Evolutionary conservation across 352 stramenopile genomes (phyloP).

Genomic region (Phytophthora rubi): DNA sequence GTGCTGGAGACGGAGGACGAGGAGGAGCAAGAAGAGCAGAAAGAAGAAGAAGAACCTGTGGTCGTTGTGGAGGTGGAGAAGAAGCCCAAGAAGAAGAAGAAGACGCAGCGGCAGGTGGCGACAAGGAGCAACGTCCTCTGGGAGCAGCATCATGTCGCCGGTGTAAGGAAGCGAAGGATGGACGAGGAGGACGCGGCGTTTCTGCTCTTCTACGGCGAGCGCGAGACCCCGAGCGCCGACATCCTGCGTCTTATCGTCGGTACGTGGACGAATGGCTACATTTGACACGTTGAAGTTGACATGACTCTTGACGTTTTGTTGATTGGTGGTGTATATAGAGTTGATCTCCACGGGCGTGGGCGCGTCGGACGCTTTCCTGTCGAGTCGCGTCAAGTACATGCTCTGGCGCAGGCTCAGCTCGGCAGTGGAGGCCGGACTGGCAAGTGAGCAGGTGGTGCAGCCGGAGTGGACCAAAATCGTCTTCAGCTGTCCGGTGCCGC

Average conservation of each 20-base stretch:
- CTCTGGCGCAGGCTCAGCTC: constrained; percentile 62
- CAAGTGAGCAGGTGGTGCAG: constrained; percentile 47
- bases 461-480: constrained; percentile 88
- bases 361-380: constrained; percentile 28
- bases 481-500: constrained; percentile 51
- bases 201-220: constrained; percentile 69
- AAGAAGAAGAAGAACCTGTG: constrained; percentile 33
- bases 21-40: constrained; percentile 35
- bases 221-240: constrained; percentile 49
- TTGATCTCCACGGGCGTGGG: constrained; percentile 57
- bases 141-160: constrained; percentile 15
- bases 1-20: constrained; percentile 21
- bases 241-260: constrained; percentile 68
- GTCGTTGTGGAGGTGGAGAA: not conserved
- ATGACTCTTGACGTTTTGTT: constrained; percentile 13
- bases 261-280: constrained; percentile 29
- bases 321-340: constrained; percentile 35
- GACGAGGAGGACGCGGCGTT: constrained; percentile 74
- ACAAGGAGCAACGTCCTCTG: constrained; percentile 13
- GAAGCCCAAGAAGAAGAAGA: not conserved
- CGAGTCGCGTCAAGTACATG: constrained; percentile 53
- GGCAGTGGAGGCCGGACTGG: constrained; percentile 41
- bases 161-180: constrained; percentile 44
- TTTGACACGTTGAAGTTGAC: constrained; percentile 8
- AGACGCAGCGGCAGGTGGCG: constrained; percentile 12